phyloP scores from a whole-genome alignment of 2,329 filamentous ascomycete genomes.

The Fusarium nematophilum region DNA sequence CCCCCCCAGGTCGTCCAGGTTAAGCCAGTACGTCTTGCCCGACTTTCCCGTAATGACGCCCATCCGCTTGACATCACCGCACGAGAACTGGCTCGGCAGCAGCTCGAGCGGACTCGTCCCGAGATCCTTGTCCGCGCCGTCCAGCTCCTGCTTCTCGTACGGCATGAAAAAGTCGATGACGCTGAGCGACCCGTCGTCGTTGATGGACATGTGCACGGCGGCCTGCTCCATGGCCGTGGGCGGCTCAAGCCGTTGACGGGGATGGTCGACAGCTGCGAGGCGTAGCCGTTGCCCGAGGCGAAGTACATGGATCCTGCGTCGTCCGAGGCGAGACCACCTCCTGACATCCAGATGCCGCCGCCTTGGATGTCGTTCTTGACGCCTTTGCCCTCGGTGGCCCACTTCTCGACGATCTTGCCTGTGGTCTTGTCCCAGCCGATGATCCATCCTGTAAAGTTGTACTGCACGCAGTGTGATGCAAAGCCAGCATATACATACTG shows the following conservation, averaged over 20 bases:
- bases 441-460: constrained; percentile 66
- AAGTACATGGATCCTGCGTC: constrained; percentile 54
- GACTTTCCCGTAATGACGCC: constrained; percentile 64
- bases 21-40: constrained; percentile 59
- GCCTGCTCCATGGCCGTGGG: constrained; percentile 58
- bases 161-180: constrained; percentile 67
- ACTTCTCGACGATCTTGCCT: constrained; percentile 52
- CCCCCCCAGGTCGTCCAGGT: constrained; percentile 54
- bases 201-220: constrained; percentile 57
- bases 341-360: constrained; percentile 58
- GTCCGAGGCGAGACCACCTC: constrained; percentile 54
- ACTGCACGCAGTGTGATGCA: constrained; percentile 66
- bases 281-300: constrained; percentile 55
- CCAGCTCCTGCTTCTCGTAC: constrained; percentile 61
- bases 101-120: constrained; percentile 59
- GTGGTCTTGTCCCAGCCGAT: constrained; percentile 60
- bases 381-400: constrained; percentile 55
- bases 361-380: constrained; percentile 52
- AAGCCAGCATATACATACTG: constrained; percentile 64
- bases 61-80: constrained; percentile 57
- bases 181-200: constrained; percentile 54
- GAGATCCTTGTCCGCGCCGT: constrained; percentile 63
- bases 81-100: constrained; percentile 55
- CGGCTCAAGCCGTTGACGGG: constrained; percentile 53
- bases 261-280: constrained; percentile 51